Percentiles rank a stretch among this genome's conserved stretches.
These are phyloP conservation scores for Lepidium africanum DNA, from an alignment of 345 rosid species.

Conservation along the genomic window DNA sequence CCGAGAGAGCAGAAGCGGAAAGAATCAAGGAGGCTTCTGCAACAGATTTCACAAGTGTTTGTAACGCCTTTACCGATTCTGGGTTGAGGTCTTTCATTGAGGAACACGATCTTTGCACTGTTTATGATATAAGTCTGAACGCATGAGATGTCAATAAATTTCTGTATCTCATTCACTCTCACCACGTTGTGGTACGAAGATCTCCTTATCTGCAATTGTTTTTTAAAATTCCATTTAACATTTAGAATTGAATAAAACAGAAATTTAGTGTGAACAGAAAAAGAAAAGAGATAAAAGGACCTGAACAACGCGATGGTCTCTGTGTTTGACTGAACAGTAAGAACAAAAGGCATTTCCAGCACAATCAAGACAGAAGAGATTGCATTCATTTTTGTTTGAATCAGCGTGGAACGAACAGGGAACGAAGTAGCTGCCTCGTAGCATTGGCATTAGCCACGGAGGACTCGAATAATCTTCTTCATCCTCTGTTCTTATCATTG, in stretches of 20 bases:
- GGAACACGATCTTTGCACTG: constrained; percentile 85
- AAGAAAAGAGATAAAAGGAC: constrained; percentile 17
- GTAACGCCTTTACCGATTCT: constrained; percentile 94
- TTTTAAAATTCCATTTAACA: not conserved
- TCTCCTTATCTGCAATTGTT: constrained; percentile 65
- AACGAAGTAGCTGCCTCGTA: constrained; percentile 59
- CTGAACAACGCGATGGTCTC: constrained; percentile 76
- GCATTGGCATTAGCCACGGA: constrained; percentile 75
- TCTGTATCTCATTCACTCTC: constrained; percentile 86
- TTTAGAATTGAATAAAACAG: not conserved
- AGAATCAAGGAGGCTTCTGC: constrained; percentile 85
- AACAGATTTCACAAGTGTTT: constrained; percentile 83
- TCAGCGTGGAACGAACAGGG: constrained; percentile 59
- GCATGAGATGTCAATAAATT: constrained; percentile 66
- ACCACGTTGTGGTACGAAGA: constrained; percentile 96
- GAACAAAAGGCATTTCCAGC: constrained; percentile 69
- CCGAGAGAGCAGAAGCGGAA: constrained; percentile 94
- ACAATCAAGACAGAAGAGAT: constrained; percentile 84
- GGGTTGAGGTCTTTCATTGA: constrained; percentile 84
- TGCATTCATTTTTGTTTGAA: constrained; percentile 81
- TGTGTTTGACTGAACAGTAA: constrained; percentile 60
- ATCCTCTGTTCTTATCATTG: constrained; percentile 36
- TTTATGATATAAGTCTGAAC: constrained; percentile 92
- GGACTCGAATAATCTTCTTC: constrained; percentile 40
- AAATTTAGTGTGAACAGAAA: not conserved